A percentile compares a stretch with the other conserved stretches of the same genome.
phyloP scores from a whole-genome alignment of 495 filamentous ascomycete genomes.

The Entonaema liquescens region DNA sequence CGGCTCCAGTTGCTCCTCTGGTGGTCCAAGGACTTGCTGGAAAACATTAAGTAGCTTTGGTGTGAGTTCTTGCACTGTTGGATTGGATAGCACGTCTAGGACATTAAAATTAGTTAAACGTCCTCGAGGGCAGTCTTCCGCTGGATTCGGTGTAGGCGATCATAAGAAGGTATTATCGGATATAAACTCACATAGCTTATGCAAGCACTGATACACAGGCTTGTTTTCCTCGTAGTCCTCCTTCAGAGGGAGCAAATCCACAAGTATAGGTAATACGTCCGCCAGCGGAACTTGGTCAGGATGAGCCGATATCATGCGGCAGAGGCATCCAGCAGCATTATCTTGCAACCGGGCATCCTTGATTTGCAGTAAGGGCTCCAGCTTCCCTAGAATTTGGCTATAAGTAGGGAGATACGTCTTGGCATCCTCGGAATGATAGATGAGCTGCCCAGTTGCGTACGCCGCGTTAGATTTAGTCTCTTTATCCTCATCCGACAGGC shows the following conservation, averaged over 20 bases:
- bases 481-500: conserved; percentile 85
- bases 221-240: conserved; percentile 98
- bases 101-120: conserved; percentile 31
- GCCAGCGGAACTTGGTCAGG: conserved; percentile 79
- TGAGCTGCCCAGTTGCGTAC: conserved; percentile 85
- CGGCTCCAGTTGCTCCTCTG: conserved; percentile 83
- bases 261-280: conserved; percentile 82
- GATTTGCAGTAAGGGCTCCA: conserved; percentile 83
- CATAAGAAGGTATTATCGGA: neutral
- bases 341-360: conserved; percentile 82
- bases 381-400: conserved; percentile 76
- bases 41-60: conserved; percentile 81
- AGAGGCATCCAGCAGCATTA: conserved; percentile 92
- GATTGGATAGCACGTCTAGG: conserved; percentile 74
- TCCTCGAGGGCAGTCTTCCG: neutral
- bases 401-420: conserved; percentile 76
- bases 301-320: conserved; percentile 87
- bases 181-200: conserved; percentile 78
- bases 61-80: conserved; percentile 78
- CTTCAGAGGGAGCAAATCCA: conserved; percentile 82
- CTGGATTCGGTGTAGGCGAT: no score
- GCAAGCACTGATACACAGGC: conserved; percentile 86
- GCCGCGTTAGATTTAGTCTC: conserved; percentile 96
- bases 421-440: conserved; percentile 77
- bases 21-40: conserved; percentile 77